These are phyloP conservation scores for Hypomyces rosellus DNA, from an alignment of 2,329 filamentous ascomycete species.

Conservation along the genomic window DNA sequence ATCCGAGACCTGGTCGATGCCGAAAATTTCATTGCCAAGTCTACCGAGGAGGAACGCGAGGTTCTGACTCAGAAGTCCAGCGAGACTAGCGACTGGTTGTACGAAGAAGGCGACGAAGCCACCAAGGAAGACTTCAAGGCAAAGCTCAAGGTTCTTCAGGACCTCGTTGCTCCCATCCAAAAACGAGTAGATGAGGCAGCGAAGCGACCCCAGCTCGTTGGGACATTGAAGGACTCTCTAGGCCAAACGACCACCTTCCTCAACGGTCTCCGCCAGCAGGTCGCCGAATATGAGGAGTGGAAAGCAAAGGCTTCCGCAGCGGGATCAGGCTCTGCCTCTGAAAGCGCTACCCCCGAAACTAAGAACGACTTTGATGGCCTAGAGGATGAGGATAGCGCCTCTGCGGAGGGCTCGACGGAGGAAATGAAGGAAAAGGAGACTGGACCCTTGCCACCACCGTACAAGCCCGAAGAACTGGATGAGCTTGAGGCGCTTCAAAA, in stretches of 20 bases:
- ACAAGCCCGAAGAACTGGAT: slow-evolving; percentile 66
- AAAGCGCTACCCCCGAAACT: slow-evolving; percentile 39
- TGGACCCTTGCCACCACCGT: slow-evolving; percentile 58
- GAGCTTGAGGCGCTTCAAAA: slow-evolving; percentile 57
- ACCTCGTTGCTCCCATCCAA: slow-evolving; percentile 70
- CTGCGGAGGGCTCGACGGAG: slow-evolving; percentile 39
- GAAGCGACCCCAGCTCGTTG: slow-evolving; percentile 64
- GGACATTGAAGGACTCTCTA: slow-evolving; percentile 62
- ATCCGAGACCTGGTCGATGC: slow-evolving; percentile 76
- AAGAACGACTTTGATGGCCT: slow-evolving; percentile 63
- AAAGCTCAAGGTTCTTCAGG: slow-evolving; percentile 68
- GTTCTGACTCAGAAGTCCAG: slow-evolving; percentile 62
- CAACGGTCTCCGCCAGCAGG: slow-evolving; percentile 61
- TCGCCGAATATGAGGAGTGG: slow-evolving; percentile 60
- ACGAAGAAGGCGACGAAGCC: slow-evolving; percentile 71
- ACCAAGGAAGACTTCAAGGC: slow-evolving; percentile 66
- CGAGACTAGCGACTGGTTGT: slow-evolving; percentile 81
- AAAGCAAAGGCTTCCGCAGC: slow-evolving; percentile 33
- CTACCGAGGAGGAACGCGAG: slow-evolving; percentile 61
- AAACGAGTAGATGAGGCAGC: slow-evolving; percentile 66
- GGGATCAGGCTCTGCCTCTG: too few species aligned
- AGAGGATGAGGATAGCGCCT: slow-evolving; percentile 58
- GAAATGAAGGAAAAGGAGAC: slow-evolving; percentile 35
- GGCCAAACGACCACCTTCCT: slow-evolving; percentile 66
- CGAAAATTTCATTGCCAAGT: slow-evolving; percentile 64